These are phyloP conservation scores for Collybiopsis luxurians DNA, from an alignment of 768 basidiomycete species.

Conservation along the genomic window DNA sequence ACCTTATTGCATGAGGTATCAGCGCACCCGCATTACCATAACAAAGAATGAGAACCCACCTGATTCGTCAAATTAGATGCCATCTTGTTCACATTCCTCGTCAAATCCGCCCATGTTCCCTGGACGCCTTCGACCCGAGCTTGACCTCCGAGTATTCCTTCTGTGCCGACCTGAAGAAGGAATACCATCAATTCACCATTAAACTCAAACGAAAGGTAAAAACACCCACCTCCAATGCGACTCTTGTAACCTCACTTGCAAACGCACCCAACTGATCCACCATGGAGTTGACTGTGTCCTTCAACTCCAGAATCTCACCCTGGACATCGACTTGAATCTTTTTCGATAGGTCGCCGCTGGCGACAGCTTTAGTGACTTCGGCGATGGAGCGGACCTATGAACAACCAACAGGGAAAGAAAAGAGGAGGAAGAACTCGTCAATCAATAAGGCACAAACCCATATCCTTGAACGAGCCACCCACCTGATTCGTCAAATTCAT, in stretches of 20 bases:
- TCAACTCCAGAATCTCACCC: conserved; percentile 88
- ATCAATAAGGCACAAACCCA: conserved; percentile 32
- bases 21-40: background rate
- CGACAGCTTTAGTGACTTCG: conserved; percentile 93
- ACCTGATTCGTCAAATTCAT: conserved; percentile 91
- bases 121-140: conserved; percentile 92
- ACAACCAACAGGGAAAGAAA: too few species aligned
- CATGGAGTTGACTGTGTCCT: conserved; percentile 95
- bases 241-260: conserved; percentile 72
- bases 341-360: conserved; percentile 88
- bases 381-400: conserved; percentile 46
- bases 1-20: conserved; percentile 31
- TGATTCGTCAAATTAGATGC: conserved; percentile 90
- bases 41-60: conserved; percentile 67
- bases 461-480: conserved; percentile 43
- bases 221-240: too few species aligned
- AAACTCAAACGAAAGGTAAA: conserved; percentile 65
- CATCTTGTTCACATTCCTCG: conserved; percentile 96
- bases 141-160: conserved; percentile 92
- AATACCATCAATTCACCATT: too few species aligned
- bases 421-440: too few species aligned
- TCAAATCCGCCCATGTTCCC: conserved; percentile 96
- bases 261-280: conserved; percentile 83
- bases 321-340: conserved; percentile 85
- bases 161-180: conserved; percentile 94